phyloP scores from a whole-genome alignment of 1,284 basidiomycete genomes.

The Takashimella koratensis region DNA sequence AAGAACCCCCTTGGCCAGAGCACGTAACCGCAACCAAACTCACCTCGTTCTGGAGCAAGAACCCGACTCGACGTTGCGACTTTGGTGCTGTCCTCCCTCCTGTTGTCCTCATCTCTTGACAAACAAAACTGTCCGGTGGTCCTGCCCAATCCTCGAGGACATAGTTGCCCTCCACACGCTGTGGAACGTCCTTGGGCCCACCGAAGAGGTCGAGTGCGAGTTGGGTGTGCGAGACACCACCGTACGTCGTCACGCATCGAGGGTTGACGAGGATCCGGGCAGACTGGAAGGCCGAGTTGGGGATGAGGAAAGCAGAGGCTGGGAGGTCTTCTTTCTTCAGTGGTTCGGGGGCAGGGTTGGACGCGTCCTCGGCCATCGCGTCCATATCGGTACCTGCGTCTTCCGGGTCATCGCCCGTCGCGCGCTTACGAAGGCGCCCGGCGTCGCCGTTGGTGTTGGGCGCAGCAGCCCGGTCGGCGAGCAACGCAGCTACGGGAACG shows the following conservation, averaged over 20 bases:
- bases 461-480: constrained; percentile 2
- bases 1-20: too few species aligned
- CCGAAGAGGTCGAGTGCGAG: constrained; percentile 88
- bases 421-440: background rate
- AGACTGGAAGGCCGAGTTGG: constrained; percentile 81
- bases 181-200: constrained; percentile 53
- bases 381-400: constrained; percentile 85
- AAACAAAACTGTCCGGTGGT: constrained; percentile 90
- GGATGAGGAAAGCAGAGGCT: constrained; percentile 58
- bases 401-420: constrained; percentile 17
- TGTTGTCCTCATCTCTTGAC: constrained; percentile 90
- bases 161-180: constrained; percentile 59
- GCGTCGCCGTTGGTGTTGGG: constrained; percentile 11
- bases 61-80: constrained; percentile 78
- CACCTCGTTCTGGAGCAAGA: constrained; percentile 65
- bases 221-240: constrained; percentile 88
- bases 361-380: constrained; percentile 64
- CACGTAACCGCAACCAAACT: too few species aligned
- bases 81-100: constrained; percentile 88
- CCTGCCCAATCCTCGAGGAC: constrained; percentile 88
- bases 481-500: background rate
- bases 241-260: constrained; percentile 91
- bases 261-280: constrained; percentile 91
- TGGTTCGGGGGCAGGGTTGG: constrained; percentile 42
- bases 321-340: constrained; percentile 43